These are phyloP conservation scores for Malassezia restricta DNA, from an alignment of 1,284 basidiomycete genomes.

Conservation along the genomic window DNA sequence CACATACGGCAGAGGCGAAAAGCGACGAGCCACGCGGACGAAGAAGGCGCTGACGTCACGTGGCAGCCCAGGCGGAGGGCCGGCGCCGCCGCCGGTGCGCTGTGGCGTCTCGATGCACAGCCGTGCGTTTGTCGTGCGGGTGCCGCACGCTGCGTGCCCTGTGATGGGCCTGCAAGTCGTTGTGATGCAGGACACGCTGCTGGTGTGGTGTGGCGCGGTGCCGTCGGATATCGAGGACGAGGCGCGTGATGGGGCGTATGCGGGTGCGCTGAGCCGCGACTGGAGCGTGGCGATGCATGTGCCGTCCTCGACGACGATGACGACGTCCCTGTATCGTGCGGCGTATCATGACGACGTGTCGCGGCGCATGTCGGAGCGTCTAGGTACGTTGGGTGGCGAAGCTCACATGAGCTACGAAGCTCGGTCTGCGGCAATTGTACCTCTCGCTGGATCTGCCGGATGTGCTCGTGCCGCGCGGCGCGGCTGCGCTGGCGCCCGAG, in stretches of 20 bases:
- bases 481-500: constrained; percentile 9
- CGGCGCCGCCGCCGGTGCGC: neutral
- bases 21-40: neutral
- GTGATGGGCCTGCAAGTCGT: constrained; percentile 9
- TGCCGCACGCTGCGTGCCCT: constrained; percentile 2
- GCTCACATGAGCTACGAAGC: constrained; percentile 12
- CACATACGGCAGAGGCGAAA: neutral
- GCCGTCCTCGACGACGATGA: neutral
- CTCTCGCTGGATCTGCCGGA: constrained; percentile 24
- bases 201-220: constrained; percentile 10
- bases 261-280: constrained; percentile 13
- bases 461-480: neutral
- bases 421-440: constrained; percentile 21
- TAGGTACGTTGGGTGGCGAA: neutral
- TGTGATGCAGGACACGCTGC: constrained; percentile 7
- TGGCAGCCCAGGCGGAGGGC: neutral
- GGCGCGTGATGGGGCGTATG: constrained; percentile 2
- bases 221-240: neutral
- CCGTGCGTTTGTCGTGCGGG: constrained; percentile 6
- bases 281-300: constrained; percentile 22
- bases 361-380: constrained; percentile 3
- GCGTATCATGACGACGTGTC: neutral
- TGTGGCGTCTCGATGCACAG: constrained; percentile 1
- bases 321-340: constrained; percentile 1
- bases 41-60: neutral